Percentiles rank a stretch among this genome's conserved stretches.
Conservation (phyloP, 75 land plant species). For the Cunninghamia lanceolata region DNA sequence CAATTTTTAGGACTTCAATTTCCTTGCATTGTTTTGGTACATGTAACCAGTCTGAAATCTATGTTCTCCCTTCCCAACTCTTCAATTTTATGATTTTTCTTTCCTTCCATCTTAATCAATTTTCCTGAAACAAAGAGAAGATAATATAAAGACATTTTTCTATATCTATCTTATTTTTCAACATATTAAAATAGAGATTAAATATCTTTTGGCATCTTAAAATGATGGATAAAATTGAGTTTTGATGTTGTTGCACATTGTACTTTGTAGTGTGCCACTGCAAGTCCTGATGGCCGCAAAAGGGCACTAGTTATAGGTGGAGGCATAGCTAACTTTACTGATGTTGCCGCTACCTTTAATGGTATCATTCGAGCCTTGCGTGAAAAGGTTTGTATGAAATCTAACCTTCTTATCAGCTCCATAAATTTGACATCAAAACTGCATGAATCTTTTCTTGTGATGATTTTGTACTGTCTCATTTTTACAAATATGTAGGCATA, state of each 20-base stretch:
- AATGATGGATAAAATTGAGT: background rate
- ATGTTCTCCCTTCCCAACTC: background rate
- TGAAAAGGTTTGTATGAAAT: conserved; percentile 39
- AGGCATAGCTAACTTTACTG: conserved; percentile 62
- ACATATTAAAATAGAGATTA: background rate
- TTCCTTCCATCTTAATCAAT: background rate
- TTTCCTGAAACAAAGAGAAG: background rate
- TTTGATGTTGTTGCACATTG: background rate
- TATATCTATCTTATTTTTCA: background rate
- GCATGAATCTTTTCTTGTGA: background rate
- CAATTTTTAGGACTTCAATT: background rate
- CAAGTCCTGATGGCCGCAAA: conserved; percentile 46
- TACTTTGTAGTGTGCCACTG: conserved; percentile 48
- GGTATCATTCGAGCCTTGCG: conserved; percentile 58
- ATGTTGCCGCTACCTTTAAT: conserved; percentile 59
- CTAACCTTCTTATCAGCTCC: background rate
- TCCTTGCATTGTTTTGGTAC: background rate
- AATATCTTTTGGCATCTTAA: background rate
- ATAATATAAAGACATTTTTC: background rate
- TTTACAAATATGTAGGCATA: background rate
- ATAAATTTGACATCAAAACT: background rate
- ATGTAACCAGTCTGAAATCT: background rate
- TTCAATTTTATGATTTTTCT: background rate
- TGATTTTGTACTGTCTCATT: background rate
- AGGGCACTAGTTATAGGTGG: conserved; percentile 57